Percentiles rank a stretch among this genome's conserved stretches.
phyloP scores from a whole-genome alignment of 2,329 filamentous ascomycete species.

The Phialocephala sp. region DNA sequence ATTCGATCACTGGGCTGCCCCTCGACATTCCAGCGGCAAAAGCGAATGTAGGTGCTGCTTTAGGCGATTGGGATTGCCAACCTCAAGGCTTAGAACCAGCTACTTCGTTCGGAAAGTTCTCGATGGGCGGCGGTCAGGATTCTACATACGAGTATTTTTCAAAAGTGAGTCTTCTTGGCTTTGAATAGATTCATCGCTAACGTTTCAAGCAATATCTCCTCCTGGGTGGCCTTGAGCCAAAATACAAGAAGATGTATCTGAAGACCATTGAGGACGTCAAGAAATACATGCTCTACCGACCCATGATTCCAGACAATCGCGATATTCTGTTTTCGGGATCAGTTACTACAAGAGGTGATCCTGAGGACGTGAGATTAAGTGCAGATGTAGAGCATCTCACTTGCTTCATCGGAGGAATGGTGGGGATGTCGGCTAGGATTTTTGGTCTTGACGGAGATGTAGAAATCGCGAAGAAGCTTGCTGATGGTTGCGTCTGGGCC shows the following conservation, averaged over 20 bases:
- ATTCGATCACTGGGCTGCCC: slow-evolving; percentile 28
- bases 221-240: slow-evolving; percentile 73
- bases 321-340: slow-evolving; percentile 79
- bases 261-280: slow-evolving; percentile 70
- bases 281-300: slow-evolving; percentile 77
- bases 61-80: slow-evolving; percentile 54
- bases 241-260: slow-evolving; percentile 77
- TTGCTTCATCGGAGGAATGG: slow-evolving; percentile 75
- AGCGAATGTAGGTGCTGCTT: slow-evolving; percentile 19
- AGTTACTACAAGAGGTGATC: slow-evolving; percentile 53
- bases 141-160: slow-evolving; percentile 76
- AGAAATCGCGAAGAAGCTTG: slow-evolving; percentile 66
- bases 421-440: slow-evolving; percentile 67
- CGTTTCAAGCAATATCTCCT: slow-evolving; percentile 67
- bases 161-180: slow-evolving; percentile 54
- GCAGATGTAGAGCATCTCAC: slow-evolving; percentile 59
- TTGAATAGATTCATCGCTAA: slow-evolving; percentile 29
- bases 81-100: slow-evolving; percentile 63
- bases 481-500: slow-evolving; percentile 73
- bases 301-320: slow-evolving; percentile 69
- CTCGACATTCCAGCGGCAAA: slow-evolving; percentile 29
- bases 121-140: slow-evolving; percentile 70
- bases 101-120: slow-evolving; percentile 51
- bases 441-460: slow-evolving; percentile 64
- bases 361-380: slow-evolving; percentile 48